Conservation (phyloP, 768 basidiomycete species). For the Leccinum boreale region DNA sequence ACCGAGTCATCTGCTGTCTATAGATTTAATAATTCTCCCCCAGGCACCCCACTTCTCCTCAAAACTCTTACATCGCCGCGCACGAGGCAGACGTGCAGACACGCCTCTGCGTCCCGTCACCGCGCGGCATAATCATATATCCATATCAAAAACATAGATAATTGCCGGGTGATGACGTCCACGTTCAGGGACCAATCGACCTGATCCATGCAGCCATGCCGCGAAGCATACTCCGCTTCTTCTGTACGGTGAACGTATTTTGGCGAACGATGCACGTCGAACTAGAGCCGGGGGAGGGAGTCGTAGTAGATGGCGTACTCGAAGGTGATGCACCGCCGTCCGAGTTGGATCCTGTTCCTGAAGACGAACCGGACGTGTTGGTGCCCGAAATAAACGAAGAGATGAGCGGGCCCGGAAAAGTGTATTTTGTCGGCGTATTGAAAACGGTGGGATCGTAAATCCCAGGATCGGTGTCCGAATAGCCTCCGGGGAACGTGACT, state of each 20-base stretch:
- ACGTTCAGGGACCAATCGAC: constrained; percentile 13
- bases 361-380: constrained; percentile 11
- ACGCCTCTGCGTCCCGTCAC: not conserved
- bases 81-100: not conserved
- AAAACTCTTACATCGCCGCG: not conserved
- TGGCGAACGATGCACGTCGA: constrained; percentile 18
- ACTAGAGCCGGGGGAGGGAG: constrained; percentile 1
- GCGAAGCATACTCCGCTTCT: constrained; percentile 13
- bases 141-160: not conserved
- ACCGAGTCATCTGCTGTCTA: not conserved
- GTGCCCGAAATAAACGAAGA: constrained; percentile 38
- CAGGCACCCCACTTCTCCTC: not conserved
- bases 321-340: not conserved
- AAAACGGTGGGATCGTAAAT: constrained; percentile 52
- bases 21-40: not conserved
- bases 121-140: not conserved
- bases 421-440: constrained; percentile 35
- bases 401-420: constrained; percentile 52
- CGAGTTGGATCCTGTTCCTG: not conserved
- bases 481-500: constrained; percentile 70
- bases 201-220: constrained; percentile 22
- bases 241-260: constrained; percentile 17
- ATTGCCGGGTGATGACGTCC: not conserved
- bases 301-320: constrained; percentile 3
- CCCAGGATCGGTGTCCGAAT: constrained; percentile 66